phyloP scores from a whole-genome alignment of 176 grass and related monocot species.

The Thinopyrum elongatum region DNA sequence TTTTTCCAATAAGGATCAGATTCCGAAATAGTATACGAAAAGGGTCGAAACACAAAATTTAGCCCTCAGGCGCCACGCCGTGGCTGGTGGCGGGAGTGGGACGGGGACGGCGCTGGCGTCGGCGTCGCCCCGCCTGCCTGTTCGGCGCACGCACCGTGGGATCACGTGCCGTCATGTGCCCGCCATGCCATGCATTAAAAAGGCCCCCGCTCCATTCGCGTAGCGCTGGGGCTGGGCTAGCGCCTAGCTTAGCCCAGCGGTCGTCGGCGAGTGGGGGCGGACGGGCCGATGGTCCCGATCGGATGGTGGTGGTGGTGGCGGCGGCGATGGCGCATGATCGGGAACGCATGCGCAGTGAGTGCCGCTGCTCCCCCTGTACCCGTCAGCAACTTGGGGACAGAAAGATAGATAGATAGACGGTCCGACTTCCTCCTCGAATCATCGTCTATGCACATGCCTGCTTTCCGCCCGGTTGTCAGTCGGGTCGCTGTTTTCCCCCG shows the following conservation, averaged over 20 bases:
- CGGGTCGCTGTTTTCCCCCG: too few relatives aligned
- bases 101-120: not conserved
- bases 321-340: not conserved
- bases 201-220: not conserved
- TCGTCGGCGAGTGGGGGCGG: not conserved
- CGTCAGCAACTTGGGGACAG: not conserved
- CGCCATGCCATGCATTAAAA: slow-evolving; percentile 10
- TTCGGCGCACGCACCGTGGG: not conserved
- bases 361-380: slow-evolving; percentile 7
- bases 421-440: not conserved
- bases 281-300: not conserved
- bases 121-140: not conserved
- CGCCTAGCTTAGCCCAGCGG: not conserved
- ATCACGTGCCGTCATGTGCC: slow-evolving; percentile 8
- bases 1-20: too few relatives aligned
- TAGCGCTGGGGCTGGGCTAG: not conserved
- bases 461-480: not conserved
- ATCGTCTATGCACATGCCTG: too few relatives aligned
- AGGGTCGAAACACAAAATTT: too few relatives aligned
- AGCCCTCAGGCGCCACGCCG: not conserved
- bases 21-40: too few relatives aligned
- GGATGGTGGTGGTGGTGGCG: not conserved
- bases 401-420: not conserved
- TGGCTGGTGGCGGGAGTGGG: not conserved
- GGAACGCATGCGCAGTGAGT: not conserved